These are phyloP conservation scores for Polytrichum formosum DNA, from an alignment of 225 moss, liverwort and hornwort species.

Conservation along the genomic window DNA sequence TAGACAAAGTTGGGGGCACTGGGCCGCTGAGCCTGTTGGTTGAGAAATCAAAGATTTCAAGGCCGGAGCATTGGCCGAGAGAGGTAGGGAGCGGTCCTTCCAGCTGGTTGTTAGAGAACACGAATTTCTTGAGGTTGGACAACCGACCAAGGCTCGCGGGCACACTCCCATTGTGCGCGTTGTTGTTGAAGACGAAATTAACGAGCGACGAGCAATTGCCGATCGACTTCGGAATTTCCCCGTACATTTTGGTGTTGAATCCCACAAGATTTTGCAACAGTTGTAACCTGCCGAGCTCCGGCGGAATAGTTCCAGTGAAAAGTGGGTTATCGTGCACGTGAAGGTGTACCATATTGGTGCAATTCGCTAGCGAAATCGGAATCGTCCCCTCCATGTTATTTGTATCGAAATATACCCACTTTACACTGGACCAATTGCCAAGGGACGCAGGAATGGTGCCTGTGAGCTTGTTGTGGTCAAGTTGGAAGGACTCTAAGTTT, in stretches of 20 bases:
- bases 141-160: slow-evolving; percentile 22
- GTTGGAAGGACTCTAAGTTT: slow-evolving; percentile 26
- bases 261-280: slow-evolving; percentile 29
- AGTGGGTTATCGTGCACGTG: slow-evolving; percentile 50
- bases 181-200: slow-evolving; percentile 69
- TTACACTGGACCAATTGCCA: slow-evolving; percentile 13
- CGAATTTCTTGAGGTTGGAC: slow-evolving; percentile 26
- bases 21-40: slow-evolving; percentile 14
- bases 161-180: slow-evolving; percentile 28
- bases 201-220: slow-evolving; percentile 38
- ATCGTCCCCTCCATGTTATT: slow-evolving; percentile 55
- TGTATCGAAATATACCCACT: slow-evolving; percentile 44
- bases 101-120: slow-evolving; percentile 24
- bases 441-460: slow-evolving; percentile 26
- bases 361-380: slow-evolving; percentile 46
- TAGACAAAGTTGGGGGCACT: slow-evolving; percentile 18
- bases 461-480: slow-evolving; percentile 19
- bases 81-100: slow-evolving; percentile 11
- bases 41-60: slow-evolving; percentile 26
- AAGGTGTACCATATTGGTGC: slow-evolving; percentile 34
- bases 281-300: slow-evolving; percentile 46
- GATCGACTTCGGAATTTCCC: slow-evolving; percentile 26
- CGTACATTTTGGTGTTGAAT: slow-evolving; percentile 16
- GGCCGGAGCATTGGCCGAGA: slow-evolving; percentile 22
- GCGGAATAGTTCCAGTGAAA: slow-evolving; percentile 56